These are phyloP conservation scores for Termitomyces sp. DNA, from an alignment of 768 basidiomycete species.

Conservation along the genomic window DNA sequence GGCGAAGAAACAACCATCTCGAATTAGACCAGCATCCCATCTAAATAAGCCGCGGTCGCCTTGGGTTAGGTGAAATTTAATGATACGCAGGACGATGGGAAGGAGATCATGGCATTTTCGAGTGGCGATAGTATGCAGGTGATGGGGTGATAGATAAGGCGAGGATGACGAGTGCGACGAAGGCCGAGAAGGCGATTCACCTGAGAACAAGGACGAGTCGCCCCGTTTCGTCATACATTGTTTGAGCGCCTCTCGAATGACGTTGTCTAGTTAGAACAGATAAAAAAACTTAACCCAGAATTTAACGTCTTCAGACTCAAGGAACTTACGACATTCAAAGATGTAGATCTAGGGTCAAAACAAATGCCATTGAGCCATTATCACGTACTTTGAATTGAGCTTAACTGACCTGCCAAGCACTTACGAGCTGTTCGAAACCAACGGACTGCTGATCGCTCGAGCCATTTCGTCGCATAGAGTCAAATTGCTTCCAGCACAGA, in stretches of 20 bases:
- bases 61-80: slow-evolving; percentile 43
- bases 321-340: slow-evolving; percentile 76
- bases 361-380: slow-evolving; percentile 13
- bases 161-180: slow-evolving; percentile 38
- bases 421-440: slow-evolving; percentile 58
- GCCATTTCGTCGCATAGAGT: slow-evolving; percentile 43
- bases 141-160: slow-evolving; percentile 41
- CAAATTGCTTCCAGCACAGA: slow-evolving; percentile 80
- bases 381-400: slow-evolving; percentile 3
- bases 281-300: slow-evolving; percentile 6
- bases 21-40: slow-evolving; percentile 82
- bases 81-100: slow-evolving; percentile 44
- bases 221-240: slow-evolving; percentile 35
- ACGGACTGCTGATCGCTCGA: slow-evolving; percentile 28
- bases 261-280: slow-evolving; percentile 52
- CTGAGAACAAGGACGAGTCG: slow-evolving; percentile 31
- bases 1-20: slow-evolving; percentile 89
- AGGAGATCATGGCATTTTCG: slow-evolving; percentile 47
- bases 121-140: slow-evolving; percentile 43
- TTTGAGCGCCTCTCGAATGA: slow-evolving; percentile 80
- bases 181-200: slow-evolving; percentile 42
- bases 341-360: slow-evolving; percentile 62
- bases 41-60: slow-evolving; percentile 53
- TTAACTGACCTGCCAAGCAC: slow-evolving; percentile 76
- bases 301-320: neutral